Base-by-base conservation (phyloP, 163 green algal genomes). In the Scenedesmus sp. region DNA sequence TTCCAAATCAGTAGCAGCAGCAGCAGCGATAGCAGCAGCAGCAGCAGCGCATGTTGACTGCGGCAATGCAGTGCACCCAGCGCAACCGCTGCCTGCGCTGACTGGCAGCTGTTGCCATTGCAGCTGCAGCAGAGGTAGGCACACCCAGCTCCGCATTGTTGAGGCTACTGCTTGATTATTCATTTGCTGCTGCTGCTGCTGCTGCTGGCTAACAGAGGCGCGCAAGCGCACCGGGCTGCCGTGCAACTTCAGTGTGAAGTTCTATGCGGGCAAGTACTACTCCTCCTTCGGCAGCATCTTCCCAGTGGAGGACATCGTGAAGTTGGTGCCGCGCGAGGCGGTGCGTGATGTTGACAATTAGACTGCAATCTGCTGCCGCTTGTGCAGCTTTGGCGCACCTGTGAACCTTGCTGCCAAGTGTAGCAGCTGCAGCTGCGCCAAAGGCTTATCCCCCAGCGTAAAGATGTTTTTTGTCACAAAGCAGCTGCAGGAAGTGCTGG, bases 231-330 rank as follows among this genome's bases (percentile, higher is more conserved):
- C 84, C 1, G 70, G 74, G 18, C 60, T 93, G 74, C 74, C 84
- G 4, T 93, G 90, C 54, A 26, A 97, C 88, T 98, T 98, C 93
- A 96, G 93, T 56, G 95, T 99, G 60, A 94, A 88, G 74, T 99
- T 98, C 88, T 92, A 92, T 18, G 66, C 70, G 3, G 93, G 96
- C 62, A 89, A 89, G 46, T 99, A 99, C 93, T 97, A 96, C 20
- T 87, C 94, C 3, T 95, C 97, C 76, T 98, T 98, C 93, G 95
- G 97, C 88, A 95, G 93, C 85, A 98, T 99, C 90, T 96, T 99
- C 70, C 96, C 97, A 9, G 95, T 99, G 52, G 98, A 98, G 10
- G 97, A 99, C 95, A 94, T 98, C 59, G 98, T 96, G 4, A 64
- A 92, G 62, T 96, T 97, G 93, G 97, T 99, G 34, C 96, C 98